Evolutionary conservation across 768 basidiomycete genomes (phyloP), one percentile per base, ranked within the genome.

Genomic region (Pulveroboletus sp.): DNA sequence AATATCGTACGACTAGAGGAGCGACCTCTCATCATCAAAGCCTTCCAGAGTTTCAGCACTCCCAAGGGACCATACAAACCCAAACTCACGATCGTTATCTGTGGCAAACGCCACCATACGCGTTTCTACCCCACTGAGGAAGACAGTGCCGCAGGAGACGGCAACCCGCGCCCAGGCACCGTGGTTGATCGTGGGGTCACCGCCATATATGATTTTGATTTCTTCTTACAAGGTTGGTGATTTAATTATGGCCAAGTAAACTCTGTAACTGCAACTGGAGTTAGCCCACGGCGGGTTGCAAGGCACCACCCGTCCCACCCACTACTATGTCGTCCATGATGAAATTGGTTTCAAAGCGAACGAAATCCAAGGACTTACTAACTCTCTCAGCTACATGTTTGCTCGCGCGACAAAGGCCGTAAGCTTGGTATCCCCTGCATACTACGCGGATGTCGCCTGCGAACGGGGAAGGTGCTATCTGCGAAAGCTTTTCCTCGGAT

Each of bases 61-160:
- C 58, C 69, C 0, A 68, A 70, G 40, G 51, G 35, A 27, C 62
- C 53, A 18, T 80, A 81, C 64, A 65, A 49, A 5, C 79, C 79
- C 1, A 73, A 73, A 57, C 60, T 80, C 10, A 76, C 76, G 8
- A 76, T 81, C 48, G 70, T 78, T 52, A 71, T 80, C 43, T 81
- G 80, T 57, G 79, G 78, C 38, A 80, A 80, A 59, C 75, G 80
- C 6, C 79, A 80, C 47, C 79, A 81, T 53, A 79, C 79, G 8
- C 75, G 79, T 21, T 80, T 80, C 61, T 81, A 70, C 59, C 79
- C 79, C 30, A 76, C 76, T 1, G 75, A 78, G 35, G 60, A 67
- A 15, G 61, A 50, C 38, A 58, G 59, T 30, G 76, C 74, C 6
- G 78, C 74, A 33, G 55, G 60, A 8, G 71, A 76, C 32, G 79